Conservation (phyloP, 306 rosid species). For the Oxytropis ochrocephala region DNA sequence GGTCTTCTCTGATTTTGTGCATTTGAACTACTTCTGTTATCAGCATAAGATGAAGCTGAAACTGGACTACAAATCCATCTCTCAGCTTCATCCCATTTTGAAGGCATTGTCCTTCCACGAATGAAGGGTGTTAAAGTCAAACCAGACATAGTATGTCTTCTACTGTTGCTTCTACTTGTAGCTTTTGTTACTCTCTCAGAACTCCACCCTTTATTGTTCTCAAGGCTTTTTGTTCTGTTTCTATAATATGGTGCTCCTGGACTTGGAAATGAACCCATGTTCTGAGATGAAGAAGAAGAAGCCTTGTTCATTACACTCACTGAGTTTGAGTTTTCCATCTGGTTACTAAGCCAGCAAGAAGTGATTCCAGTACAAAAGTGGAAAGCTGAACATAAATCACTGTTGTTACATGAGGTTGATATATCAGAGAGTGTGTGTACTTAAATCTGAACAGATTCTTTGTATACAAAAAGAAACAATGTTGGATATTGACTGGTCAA, state of each 20-base stretch:
- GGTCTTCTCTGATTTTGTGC: slow-evolving; percentile 47
- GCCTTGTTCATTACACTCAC: slow-evolving; percentile 42
- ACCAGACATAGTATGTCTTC: slow-evolving; percentile 41
- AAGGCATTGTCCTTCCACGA: slow-evolving; percentile 70
- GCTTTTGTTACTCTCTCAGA: slow-evolving; percentile 61
- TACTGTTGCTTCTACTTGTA: slow-evolving; percentile 9
- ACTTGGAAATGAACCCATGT: slow-evolving; percentile 35
- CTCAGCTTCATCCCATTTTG: slow-evolving; percentile 97
- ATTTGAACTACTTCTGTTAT: slow-evolving; percentile 29
- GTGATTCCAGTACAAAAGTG: not conserved
- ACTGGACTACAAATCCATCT: slow-evolving; percentile 91
- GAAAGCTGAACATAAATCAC: not conserved
- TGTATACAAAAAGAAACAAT: not conserved
- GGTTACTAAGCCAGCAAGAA: not conserved
- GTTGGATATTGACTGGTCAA: slow-evolving; percentile 27
- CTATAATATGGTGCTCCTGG: slow-evolving; percentile 49
- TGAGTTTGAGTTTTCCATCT: slow-evolving; percentile 4
- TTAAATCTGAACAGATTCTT: slow-evolving; percentile 27
- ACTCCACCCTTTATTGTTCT: slow-evolving; percentile 66
- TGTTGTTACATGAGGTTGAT: not conserved
- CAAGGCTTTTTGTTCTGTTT: slow-evolving; percentile 3
- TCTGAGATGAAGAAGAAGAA: slow-evolving; percentile 31
- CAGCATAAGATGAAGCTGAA: slow-evolving; percentile 17
- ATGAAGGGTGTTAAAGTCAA: slow-evolving; percentile 43
- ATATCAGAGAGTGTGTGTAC: slow-evolving; percentile 12